Conservation (phyloP, 495 filamentous ascomycete species). For the Talaromyces adpressus region DNA sequence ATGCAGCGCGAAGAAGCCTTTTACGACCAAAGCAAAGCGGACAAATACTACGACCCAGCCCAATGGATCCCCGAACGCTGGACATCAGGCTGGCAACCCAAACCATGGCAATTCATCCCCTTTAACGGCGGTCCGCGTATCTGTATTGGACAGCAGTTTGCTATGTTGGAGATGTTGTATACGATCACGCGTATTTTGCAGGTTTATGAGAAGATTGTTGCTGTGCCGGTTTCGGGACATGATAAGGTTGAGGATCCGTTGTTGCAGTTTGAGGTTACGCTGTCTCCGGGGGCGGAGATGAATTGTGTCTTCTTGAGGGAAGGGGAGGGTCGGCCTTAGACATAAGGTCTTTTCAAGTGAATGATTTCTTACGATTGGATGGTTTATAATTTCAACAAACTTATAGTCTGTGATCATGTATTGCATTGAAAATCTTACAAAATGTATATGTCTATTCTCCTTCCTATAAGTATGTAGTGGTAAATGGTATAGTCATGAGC, state of each 20-base stretch:
- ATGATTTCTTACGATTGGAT: not conserved
- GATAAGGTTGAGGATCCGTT: constrained; percentile 29
- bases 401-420: not conserved
- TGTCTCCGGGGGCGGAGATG: constrained; percentile 33
- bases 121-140: constrained; percentile 58
- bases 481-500: not conserved
- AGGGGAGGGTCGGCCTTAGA: constrained; percentile 13
- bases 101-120: constrained; percentile 58
- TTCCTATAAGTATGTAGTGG: not conserved
- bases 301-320: constrained; percentile 37
- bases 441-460: not conserved
- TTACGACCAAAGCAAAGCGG: constrained; percentile 41
- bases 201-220: constrained; percentile 46
- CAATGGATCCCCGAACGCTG: constrained; percentile 67
- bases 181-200: constrained; percentile 55
- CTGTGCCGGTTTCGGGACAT: constrained; percentile 24
- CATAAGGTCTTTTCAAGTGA: not conserved
- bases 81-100: constrained; percentile 59
- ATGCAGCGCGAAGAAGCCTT: constrained; percentile 51
- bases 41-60: constrained; percentile 41
- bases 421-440: not conserved
- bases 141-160: constrained; percentile 58
- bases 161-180: constrained; percentile 55
- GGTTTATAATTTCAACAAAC: not conserved
- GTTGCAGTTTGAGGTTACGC: constrained; percentile 32